Evolutionary conservation across 371 early-diverging fungal genomes (phyloP), one percentile per base, ranked within the genome.

Genomic region (Mucor saturninus): DNA sequence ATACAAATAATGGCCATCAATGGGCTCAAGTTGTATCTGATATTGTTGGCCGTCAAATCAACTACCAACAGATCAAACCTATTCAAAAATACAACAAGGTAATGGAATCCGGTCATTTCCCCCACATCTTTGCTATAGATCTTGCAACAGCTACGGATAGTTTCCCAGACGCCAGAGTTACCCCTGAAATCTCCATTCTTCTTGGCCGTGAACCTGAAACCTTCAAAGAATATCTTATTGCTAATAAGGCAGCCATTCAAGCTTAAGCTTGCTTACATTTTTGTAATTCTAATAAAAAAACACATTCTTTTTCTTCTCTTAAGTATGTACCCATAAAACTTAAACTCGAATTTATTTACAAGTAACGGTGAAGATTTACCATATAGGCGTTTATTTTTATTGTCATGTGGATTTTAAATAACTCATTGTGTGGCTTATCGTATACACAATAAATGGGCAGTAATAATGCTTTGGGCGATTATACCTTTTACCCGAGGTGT

Each of bases 181-280:
- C 50, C 2, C 30, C 48, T 31, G 31, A 15, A 2, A 59, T 65
- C 15, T 59, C 59, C 13, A 59, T 65, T 13, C 46, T 65, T 26
- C 40, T 59, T 11, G 54, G 59, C 1, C 42, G 59, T 37, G 46
- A 58, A 31, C 65, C 65, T 37, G 59, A 65, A 48, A 65, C 65
- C 3, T 30, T 65, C 14, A 48, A 59, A 48, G 48, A 59, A 37
- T 65, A 48, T 38, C 30, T 59, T 21, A 40, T 7, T 57, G 35
- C 51, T 9, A 64, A 64, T 35, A 64, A 56, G 62, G n/a, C 15
- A 6, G 46, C 46, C 21, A 21, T 21, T 21, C 21, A 21, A 21
- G 21, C 21, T 21, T 21, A 21, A 21, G 1, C 21, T 21, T 21
- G 21, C 21, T 21, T 21, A 21, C 21, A 21, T 21, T 21, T 21